Conservation (phyloP, 352 stramenopile genomes). For the Phytopythium kandeliae region DNA sequence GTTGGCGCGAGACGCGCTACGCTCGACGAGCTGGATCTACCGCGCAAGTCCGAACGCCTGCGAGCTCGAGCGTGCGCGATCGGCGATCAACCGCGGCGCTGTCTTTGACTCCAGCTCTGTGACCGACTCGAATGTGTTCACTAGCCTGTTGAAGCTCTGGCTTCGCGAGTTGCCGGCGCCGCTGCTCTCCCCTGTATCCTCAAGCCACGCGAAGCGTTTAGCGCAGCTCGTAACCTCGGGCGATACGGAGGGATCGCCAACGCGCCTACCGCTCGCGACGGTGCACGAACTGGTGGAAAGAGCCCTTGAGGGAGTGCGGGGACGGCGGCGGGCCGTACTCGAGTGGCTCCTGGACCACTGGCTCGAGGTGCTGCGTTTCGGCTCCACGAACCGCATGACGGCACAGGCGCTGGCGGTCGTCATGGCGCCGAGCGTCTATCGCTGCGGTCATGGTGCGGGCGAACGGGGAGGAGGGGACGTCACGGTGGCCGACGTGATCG, state of each 20-base stretch:
- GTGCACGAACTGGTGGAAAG: neutral
- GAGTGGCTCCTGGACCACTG: conserved; percentile 69
- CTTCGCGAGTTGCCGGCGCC: conserved; percentile 45
- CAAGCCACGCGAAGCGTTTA: neutral
- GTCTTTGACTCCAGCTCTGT: conserved; percentile 28
- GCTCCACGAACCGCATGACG: conserved; percentile 41
- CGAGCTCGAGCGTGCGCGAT: conserved; percentile 32
- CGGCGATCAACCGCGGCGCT: conserved; percentile 34
- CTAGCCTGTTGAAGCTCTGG: conserved; percentile 60
- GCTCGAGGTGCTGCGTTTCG: conserved; percentile 38
- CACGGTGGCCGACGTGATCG: conserved; percentile 20
- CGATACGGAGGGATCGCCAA: neutral
- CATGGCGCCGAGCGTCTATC: conserved; percentile 53
- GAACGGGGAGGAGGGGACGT: neutral
- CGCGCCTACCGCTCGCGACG: conserved; percentile 4
- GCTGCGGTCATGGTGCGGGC: conserved; percentile 4
- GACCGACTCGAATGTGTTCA: conserved; percentile 45
- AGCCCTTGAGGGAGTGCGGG: neutral
- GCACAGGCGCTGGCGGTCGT: conserved; percentile 43
- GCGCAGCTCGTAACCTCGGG: conserved; percentile 12
- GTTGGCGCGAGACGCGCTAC: conserved; percentile 29
- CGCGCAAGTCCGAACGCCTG: conserved; percentile 39
- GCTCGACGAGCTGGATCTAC: conserved; percentile 51
- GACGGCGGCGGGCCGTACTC: conserved; percentile 18
- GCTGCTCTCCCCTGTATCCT: conserved; percentile 14